These are phyloP conservation scores for Albizia julibrissin DNA, from an alignment of 306 rosid genomes.

Conservation along the genomic window DNA sequence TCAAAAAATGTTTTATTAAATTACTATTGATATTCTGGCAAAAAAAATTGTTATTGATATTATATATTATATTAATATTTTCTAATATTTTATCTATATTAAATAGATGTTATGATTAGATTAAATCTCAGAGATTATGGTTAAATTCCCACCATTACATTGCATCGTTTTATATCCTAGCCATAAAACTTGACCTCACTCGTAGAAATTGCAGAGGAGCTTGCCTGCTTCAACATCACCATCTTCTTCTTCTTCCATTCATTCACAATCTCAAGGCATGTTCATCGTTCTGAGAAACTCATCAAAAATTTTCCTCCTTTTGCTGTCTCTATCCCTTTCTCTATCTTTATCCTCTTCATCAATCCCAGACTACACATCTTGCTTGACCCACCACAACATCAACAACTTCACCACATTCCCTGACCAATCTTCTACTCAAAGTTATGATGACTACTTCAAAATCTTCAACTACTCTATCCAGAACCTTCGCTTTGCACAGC, in stretches of 20 bases:
- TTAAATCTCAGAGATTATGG: no score
- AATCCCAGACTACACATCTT: slow-evolving; percentile 38
- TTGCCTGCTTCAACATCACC: slow-evolving; percentile 25
- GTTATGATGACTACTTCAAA: slow-evolving; percentile 41
- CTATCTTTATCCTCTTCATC: slow-evolving; percentile 33
- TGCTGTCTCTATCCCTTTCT: slow-evolving; percentile 30
- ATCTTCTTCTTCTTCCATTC: not conserved
- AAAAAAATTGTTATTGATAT: no score
- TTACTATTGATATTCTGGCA: no score
- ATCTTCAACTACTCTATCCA: slow-evolving; percentile 72
- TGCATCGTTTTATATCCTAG: slow-evolving; percentile 7
- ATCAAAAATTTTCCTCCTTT: slow-evolving; percentile 28
- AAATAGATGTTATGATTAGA: no score
- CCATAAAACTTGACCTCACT: slow-evolving; percentile 27
- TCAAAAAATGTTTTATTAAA: no score
- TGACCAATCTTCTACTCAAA: slow-evolving; percentile 29
- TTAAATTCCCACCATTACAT: no score
- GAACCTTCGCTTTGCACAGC: slow-evolving; percentile 58
- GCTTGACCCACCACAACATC: slow-evolving; percentile 52
- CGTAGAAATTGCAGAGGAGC: slow-evolving; percentile 30
- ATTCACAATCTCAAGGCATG: slow-evolving; percentile 42
- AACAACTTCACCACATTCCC: slow-evolving; percentile 55
- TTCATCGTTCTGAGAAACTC: slow-evolving; percentile 19
- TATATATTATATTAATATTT: no score
- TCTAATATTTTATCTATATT: no score